Conservation (phyloP, 1,139 yeast genomes). For the Lodderomyces theae region DNA sequence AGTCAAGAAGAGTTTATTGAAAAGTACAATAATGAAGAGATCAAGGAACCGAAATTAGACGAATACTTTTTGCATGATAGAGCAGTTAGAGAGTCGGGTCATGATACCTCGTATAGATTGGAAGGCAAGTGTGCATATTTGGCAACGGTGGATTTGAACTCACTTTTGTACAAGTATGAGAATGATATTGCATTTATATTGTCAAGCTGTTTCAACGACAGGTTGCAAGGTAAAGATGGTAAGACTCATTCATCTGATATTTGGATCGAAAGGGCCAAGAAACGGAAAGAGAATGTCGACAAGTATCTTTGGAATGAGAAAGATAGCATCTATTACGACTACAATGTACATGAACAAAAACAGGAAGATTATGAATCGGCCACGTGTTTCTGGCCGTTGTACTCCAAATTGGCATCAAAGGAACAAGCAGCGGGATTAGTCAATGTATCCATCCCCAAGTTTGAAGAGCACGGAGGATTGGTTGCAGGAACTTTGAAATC, state of each 20-base stretch:
- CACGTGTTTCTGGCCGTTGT: conserved; percentile 89
- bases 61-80: conserved; percentile 89
- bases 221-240: conserved; percentile 26
- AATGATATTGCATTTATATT: conserved; percentile 73
- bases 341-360: conserved; percentile 57
- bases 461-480: conserved; percentile 87
- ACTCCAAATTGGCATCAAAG: conserved; percentile 72
- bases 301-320: conserved; percentile 83
- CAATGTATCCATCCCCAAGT: conserved; percentile 56
- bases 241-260: conserved; percentile 38
- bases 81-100: conserved; percentile 96
- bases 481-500: conserved; percentile 81
- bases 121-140: conserved; percentile 88
- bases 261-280: conserved; percentile 61
- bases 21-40: conserved; percentile 63
- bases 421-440: conserved; percentile 74
- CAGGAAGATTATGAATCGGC: conserved; percentile 80
- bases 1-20: conserved; percentile 68
- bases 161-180: conserved; percentile 87
- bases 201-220: conserved; percentile 52
- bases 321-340: conserved; percentile 80
- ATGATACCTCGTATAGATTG: conserved; percentile 87
- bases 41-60: conserved; percentile 77
- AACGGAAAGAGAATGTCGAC: conserved; percentile 56
- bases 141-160: conserved; percentile 88